These are phyloP conservation scores for Geotrichum reessii DNA, from an alignment of 1,139 yeast genomes.

Conservation along the genomic window DNA sequence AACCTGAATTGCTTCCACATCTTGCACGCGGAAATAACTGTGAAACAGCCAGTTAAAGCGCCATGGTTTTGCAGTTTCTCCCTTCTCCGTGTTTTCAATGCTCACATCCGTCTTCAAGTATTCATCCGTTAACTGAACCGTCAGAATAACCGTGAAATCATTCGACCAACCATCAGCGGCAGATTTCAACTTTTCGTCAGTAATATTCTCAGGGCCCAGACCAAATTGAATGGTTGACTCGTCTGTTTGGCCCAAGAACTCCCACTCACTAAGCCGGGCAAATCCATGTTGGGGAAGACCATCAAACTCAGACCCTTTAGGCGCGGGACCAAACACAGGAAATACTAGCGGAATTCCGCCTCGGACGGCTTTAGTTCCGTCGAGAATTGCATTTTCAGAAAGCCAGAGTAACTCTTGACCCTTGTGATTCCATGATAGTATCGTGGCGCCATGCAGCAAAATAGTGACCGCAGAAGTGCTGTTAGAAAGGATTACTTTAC, in stretches of 20 bases:
- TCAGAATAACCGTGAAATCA: constrained; percentile 73
- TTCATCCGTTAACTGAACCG: constrained; percentile 49
- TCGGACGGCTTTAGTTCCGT: constrained; percentile 88
- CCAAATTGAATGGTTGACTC: constrained; percentile 76
- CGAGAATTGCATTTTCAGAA: constrained; percentile 59
- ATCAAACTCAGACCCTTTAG: constrained; percentile 39
- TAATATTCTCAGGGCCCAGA: constrained; percentile 75
- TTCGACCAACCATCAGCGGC: constrained; percentile 49
- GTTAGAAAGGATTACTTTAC: constrained; percentile 52
- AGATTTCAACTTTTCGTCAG: constrained; percentile 42
- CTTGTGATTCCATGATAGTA: constrained; percentile 68
- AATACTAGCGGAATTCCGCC: constrained; percentile 96
- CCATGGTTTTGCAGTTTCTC: constrained; percentile 39
- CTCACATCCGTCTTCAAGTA: constrained; percentile 66
- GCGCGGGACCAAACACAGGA: constrained; percentile 82
- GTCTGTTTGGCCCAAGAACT: constrained; percentile 76
- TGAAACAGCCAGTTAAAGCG: constrained; percentile 95
- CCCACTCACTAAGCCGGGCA: constrained; percentile 88
- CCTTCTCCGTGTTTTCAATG: constrained; percentile 61
- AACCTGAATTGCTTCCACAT: constrained; percentile 70
- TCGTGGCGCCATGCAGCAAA: constrained; percentile 83
- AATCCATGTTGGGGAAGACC: constrained; percentile 71
- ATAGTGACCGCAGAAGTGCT: constrained; percentile 54
- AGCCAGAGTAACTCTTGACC: constrained; percentile 70
- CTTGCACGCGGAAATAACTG: constrained; percentile 73